Evolutionary conservation across 176 grass and related monocot genomes (phyloP), one percentile per base, ranked within the genome.

Genomic region (Oryza meridionalis): DNA sequence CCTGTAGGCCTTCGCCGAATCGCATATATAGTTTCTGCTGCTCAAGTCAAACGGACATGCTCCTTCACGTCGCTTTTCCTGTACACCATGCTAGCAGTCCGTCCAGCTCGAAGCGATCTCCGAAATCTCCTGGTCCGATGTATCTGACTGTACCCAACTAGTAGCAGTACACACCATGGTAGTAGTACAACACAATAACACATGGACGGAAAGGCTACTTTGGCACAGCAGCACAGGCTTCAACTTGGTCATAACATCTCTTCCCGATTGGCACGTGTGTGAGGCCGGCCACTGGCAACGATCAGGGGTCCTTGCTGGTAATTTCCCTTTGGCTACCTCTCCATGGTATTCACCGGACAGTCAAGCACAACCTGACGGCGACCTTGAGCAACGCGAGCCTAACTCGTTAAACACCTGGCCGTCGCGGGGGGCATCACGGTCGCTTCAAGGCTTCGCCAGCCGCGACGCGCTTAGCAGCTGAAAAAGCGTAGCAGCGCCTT

Each of bases 361-460:
- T 62, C 58, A 62, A 62, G 45, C 31, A 1, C 8, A 5, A 59
- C 9, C 10, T 1, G 68, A 4, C 4, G 69, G 43, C 70, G 70
- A 70, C 31, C 47, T 21, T 0, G 29, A 0, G 29, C 49, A 14
- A 61, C 25, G 49, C 1, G 14, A 33, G 79, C 83, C 88, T 78
- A 77, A 77, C 83, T 90, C 73, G 72, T 35, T n/a, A 5, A 86
- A 90, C 88, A 90, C 83, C 59, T 77, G 83, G 58, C 83, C 19
- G 32, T 27, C 50, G 71, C 77, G 8, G 72, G 40, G 53, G 10
- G 27, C 67, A 5, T 66, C 83, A 45, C 55, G 45, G 78, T 82
- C 66, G 83, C 88, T 86, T 90, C 58, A 82, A 82, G 88, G 45
- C 67, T 59, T 72, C 72, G 65, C 15, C 14, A 89, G 26, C 14